phyloP scores from a whole-genome alignment of 2,329 filamentous ascomycete species.

The Sporothrix brasiliensis region DNA sequence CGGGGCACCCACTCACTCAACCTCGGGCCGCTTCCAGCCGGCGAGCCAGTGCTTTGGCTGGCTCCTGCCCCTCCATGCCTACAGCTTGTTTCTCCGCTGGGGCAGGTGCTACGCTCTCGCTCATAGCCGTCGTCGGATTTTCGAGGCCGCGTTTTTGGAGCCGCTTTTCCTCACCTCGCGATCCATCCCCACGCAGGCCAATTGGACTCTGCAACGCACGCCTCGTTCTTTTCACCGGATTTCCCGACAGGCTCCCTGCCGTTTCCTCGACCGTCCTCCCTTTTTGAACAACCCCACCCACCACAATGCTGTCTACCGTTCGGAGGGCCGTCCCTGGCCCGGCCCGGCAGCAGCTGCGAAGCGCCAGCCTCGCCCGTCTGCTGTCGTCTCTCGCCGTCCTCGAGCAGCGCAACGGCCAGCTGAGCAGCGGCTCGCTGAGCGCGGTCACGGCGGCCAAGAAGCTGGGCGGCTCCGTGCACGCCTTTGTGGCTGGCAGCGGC shows the following conservation, averaged over 20 bases:
- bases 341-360: conserved; percentile 32
- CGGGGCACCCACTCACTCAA: conserved; percentile 19
- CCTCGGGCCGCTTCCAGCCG: conserved; percentile 49
- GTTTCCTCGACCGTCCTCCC: not conserved
- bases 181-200: not conserved
- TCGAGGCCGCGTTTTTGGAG: conserved; percentile 25
- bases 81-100: conserved; percentile 12
- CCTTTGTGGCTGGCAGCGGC: conserved; percentile 80
- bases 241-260: too few species aligned
- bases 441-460: conserved; percentile 85
- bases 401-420: conserved; percentile 87
- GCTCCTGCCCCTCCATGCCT: conserved; percentile 11
- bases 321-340: conserved; percentile 30
- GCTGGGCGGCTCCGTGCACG: conserved; percentile 82
- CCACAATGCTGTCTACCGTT: conserved; percentile 35
- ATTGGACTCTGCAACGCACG: not conserved
- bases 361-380: conserved; percentile 66
- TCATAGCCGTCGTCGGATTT: conserved; percentile 27
- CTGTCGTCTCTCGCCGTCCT: conserved; percentile 88
- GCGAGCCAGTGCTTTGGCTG: not conserved
- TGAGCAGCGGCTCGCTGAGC: conserved; percentile 79
- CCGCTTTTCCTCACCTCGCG: conserved; percentile 11
- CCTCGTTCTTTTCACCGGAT: not conserved
- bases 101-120: conserved; percentile 6
- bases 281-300: not conserved